Percentiles rank a stretch among this genome's conserved stretches.
Conservation (phyloP, 305 asterid species). For the Withania somnifera region DNA sequence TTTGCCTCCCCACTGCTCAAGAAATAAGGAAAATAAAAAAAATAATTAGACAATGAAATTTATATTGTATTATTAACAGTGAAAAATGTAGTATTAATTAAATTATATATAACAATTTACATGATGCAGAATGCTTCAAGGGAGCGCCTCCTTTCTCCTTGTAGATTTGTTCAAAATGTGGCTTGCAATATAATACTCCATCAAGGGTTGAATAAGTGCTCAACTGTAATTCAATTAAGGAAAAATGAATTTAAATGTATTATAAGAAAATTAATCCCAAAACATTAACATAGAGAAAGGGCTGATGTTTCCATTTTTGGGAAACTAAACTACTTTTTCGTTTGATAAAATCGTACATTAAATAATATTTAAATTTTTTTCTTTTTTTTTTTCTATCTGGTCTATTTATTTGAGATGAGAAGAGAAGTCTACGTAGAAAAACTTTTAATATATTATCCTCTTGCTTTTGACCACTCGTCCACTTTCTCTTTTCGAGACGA, state of each 20-base stretch:
- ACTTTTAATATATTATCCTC: no score
- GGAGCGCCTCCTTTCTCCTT: constrained; percentile 42
- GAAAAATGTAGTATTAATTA: neutral
- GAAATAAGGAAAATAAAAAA: neutral
- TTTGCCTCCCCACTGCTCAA: constrained; percentile 23
- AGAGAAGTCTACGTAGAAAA: neutral
- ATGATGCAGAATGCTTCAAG: constrained; percentile 4
- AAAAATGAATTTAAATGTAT: neutral
- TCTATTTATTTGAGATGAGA: neutral
- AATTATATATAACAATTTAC: constrained; percentile 3
- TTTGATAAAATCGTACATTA: no score
- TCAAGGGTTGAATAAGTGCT: constrained; percentile 41
- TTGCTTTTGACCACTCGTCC: neutral
- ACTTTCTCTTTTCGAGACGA: neutral
- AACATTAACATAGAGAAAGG: neutral
- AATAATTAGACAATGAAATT: neutral
- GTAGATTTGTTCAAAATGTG: constrained; percentile 46
- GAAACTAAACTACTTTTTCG: neutral
- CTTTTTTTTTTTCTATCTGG: neutral
- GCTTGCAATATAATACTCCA: constrained; percentile 42
- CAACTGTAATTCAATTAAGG: constrained; percentile 15
- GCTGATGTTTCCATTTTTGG: neutral
- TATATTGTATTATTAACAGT: neutral
- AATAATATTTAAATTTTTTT: no score
- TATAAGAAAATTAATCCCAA: neutral